phyloP scores from a whole-genome alignment of 495 filamentous ascomycete genomes.

The Xylaria cubensis region DNA sequence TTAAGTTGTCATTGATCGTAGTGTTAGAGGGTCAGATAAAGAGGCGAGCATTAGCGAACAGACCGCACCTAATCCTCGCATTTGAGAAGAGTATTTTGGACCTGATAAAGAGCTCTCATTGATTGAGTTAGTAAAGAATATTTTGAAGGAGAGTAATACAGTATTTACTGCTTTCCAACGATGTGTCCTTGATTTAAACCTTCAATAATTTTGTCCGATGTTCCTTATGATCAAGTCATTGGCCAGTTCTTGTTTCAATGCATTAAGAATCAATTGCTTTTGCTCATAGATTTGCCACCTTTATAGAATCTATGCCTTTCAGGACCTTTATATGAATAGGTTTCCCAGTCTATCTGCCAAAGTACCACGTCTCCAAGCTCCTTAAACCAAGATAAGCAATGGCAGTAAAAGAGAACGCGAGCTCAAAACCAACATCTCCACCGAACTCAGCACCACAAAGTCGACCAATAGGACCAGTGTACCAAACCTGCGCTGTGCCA shows the following conservation, averaged over 20 bases:
- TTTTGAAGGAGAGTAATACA: no score
- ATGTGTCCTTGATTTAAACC: no score
- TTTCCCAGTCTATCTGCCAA: constrained; percentile 47
- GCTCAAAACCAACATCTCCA: constrained; percentile 79
- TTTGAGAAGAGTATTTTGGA: no score
- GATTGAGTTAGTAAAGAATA: no score
- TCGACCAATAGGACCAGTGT: constrained; percentile 71
- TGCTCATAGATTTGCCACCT: not conserved
- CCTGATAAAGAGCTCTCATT: no score
- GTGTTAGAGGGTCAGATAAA: not conserved
- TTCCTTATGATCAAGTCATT: no score
- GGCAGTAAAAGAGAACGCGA: constrained; percentile 65
- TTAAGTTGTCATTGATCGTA: no score
- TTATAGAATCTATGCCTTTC: not conserved
- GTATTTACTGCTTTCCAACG: no score
- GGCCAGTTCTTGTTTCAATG: not conserved
- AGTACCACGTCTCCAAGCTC: constrained; percentile 60
- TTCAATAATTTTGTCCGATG: no score
- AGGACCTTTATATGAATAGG: not conserved
- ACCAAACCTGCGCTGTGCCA: constrained; percentile 83
- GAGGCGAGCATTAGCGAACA: not conserved
- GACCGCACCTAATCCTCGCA: not conserved
- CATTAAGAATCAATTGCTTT: not conserved
- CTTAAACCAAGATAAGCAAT: constrained; percentile 56
- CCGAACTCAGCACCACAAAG: constrained; percentile 65